Evolutionary conservation across 2,329 filamentous ascomycete species (phyloP).

Genomic region (Aspergillus caelatus): DNA sequence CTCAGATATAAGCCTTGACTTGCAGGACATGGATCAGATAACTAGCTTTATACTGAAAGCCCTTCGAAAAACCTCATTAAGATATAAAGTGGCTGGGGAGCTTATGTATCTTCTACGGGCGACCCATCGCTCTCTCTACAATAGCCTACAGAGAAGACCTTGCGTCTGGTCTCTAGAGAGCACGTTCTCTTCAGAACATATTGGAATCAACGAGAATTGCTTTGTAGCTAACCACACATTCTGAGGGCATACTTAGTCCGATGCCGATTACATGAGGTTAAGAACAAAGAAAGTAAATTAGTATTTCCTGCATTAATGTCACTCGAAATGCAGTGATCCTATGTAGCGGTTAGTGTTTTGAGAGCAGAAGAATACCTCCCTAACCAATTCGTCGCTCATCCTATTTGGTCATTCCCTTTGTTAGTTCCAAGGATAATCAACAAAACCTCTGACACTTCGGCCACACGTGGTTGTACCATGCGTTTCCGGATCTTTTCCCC

Average conservation of each 20-base stretch:
- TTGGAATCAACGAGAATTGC: too few species aligned
- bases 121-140: too few species aligned
- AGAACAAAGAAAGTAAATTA: not conserved
- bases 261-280: not conserved
- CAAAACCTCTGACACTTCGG: not conserved
- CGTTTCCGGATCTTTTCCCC: not conserved
- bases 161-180: too few species aligned
- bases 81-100: too few species aligned
- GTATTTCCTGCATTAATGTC: too few species aligned
- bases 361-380: not conserved
- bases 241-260: not conserved
- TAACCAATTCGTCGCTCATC: not conserved
- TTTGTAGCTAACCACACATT: not conserved
- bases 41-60: not conserved
- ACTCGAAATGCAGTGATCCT: not conserved
- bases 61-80: too few species aligned
- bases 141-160: too few species aligned
- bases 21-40: not conserved
- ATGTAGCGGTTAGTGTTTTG: not conserved
- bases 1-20: not conserved
- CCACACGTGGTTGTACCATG: not conserved
- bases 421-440: not conserved
- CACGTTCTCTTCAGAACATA: not conserved
- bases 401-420: not conserved
- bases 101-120: too few species aligned